Conservation (phyloP, 768 basidiomycete genomes). For the Lactarius pseudohatsudake region DNA sequence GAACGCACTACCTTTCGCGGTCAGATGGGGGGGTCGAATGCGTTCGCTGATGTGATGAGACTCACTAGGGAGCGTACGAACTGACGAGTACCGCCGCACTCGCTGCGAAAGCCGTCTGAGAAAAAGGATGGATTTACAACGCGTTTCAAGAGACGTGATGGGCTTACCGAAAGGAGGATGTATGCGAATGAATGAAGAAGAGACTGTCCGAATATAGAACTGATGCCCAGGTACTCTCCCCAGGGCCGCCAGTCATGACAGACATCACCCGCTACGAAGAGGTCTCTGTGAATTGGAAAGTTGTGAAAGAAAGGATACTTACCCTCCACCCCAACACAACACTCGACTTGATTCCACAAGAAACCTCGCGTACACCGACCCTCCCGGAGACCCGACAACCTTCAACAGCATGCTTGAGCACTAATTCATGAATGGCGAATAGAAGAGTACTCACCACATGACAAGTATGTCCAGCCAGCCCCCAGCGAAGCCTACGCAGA, state of each 20-base stretch:
- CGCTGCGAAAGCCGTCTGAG: conserved; percentile 59
- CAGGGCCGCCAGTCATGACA: conserved; percentile 69
- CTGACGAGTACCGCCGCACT: conserved; percentile 64
- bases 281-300: conserved; percentile 14
- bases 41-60: conserved; percentile 4
- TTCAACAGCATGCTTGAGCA: conserved; percentile 30
- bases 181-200: conserved; percentile 66
- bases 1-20: conserved; percentile 51
- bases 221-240: conserved; percentile 57
- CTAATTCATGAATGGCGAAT: neutral
- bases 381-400: conserved; percentile 69
- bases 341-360: conserved; percentile 70
- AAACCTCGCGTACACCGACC: conserved; percentile 67
- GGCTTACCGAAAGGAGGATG: conserved; percentile 59
- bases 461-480: conserved; percentile 75
- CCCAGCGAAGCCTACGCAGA: conserved; percentile 66
- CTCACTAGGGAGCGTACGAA: conserved; percentile 71
- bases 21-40: neutral
- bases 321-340: conserved; percentile 65
- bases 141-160: neutral
- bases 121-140: neutral
- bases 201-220: conserved; percentile 57
- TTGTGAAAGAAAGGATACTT: conserved; percentile 31
- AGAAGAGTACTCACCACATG: conserved; percentile 52
- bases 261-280: conserved; percentile 55